These are phyloP conservation scores for Diaporthe velutina DNA, from an alignment of 2,329 filamentous ascomycete species.

Conservation along the genomic window DNA sequence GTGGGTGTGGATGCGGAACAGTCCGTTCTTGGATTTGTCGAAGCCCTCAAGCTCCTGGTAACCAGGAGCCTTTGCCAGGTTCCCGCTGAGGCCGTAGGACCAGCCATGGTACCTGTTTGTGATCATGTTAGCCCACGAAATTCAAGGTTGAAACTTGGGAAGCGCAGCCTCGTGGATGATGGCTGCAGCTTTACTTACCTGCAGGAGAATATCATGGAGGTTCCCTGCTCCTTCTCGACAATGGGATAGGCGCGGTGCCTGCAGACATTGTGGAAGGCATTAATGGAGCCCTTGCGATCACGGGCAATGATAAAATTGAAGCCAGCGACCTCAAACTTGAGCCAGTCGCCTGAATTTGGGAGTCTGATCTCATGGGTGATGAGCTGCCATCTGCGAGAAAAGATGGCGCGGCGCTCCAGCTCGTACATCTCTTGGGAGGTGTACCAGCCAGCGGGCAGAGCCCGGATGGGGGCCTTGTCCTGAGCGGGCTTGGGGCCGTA, in stretches of 20 bases:
- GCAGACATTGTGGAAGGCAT: constrained; percentile 74
- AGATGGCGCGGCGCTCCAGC: constrained; percentile 68
- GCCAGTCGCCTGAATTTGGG: constrained; percentile 66
- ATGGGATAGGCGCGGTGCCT: constrained; percentile 72
- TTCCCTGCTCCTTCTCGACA: constrained; percentile 63
- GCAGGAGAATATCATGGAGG: constrained; percentile 67
- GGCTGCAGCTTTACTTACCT: constrained; percentile 51
- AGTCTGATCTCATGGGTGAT: constrained; percentile 66
- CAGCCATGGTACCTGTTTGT: constrained; percentile 53
- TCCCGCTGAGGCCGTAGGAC: constrained; percentile 70
- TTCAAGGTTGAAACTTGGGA: neutral
- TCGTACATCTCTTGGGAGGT: constrained; percentile 66
- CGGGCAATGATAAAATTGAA: constrained; percentile 67
- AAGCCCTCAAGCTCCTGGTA: constrained; percentile 70
- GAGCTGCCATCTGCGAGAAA: constrained; percentile 69
- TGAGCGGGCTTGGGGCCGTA: constrained; percentile 11
- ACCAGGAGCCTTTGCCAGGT: constrained; percentile 70
- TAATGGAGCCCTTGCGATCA: constrained; percentile 64
- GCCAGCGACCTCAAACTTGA: constrained; percentile 66
- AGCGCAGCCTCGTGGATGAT: neutral
- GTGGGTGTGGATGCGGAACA: constrained; percentile 68
- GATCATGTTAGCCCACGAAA: neutral
- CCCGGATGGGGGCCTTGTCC: constrained; percentile 48
- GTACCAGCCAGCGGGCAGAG: constrained; percentile 66
- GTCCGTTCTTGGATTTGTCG: constrained; percentile 66